Conservation (phyloP, 345 rosid species). For the Garcia nutans region DNA sequence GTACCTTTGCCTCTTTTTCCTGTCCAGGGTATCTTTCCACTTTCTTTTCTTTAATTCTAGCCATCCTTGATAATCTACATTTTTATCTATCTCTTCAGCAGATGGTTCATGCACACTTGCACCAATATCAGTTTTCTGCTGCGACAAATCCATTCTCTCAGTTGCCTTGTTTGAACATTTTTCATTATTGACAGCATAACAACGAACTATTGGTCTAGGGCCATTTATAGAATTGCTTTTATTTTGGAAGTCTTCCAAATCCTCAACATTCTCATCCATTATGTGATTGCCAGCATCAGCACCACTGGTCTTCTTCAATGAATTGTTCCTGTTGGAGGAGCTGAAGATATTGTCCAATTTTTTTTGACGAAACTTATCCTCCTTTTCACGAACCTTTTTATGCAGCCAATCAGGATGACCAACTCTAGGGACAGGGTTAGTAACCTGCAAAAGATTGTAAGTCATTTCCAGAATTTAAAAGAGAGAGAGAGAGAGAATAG, state of each 20-base stretch:
- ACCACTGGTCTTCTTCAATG: constrained; percentile 21
- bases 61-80: constrained; percentile 87
- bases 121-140: constrained; percentile 25
- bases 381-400: constrained; percentile 90
- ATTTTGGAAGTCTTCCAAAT: constrained; percentile 75
- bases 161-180: constrained; percentile 30
- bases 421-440: constrained; percentile 96
- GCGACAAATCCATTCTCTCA: constrained; percentile 23
- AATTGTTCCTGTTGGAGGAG: constrained; percentile 38
- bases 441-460: constrained; percentile 50
- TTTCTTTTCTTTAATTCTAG: constrained; percentile 87
- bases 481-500: constrained; percentile 19
- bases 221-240: constrained; percentile 43
- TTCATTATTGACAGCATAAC: constrained; percentile 44
- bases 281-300: constrained; percentile 21
- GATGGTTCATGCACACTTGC: constrained; percentile 27
- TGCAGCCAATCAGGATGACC: constrained; percentile 98
- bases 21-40: constrained; percentile 65
- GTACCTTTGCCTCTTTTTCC: constrained; percentile 80
- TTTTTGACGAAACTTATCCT: constrained; percentile 82
- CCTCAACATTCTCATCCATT: constrained; percentile 43
- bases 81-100: constrained; percentile 58
- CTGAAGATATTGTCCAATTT: constrained; percentile 72
- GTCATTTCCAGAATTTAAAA: constrained; percentile 20
- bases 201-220: constrained; percentile 69